Base-by-base conservation (phyloP, 192 early-diverging fungal genomes). In the Dissophora globulifera region DNA sequence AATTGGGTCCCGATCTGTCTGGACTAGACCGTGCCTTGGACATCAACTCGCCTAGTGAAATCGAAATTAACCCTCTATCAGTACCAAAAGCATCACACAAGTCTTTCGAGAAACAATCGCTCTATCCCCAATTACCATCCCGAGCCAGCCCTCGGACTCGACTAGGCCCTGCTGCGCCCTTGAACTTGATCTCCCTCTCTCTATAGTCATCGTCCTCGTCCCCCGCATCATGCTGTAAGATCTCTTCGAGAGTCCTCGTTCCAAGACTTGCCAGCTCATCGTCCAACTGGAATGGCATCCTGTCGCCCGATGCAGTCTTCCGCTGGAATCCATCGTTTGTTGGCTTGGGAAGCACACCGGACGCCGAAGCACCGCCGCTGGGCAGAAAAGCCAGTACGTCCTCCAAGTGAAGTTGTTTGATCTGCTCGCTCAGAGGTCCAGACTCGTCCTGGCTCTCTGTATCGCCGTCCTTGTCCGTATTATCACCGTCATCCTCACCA, bases 311-410 rank as follows among this genome's bases (percentile, higher is more conserved):
- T 0, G 52, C 58, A 0, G 63, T 67, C 29, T 52, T 45, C 30
- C 72, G 33, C 31, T 76, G 72, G 12, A 54, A 51, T 4, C 11
- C 23, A 33, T 58, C 45, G 8, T 74, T 27, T 41, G 33, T 38
- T 1, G 51, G 29, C 15, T 46, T 55, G 23, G 31, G 52, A 1
- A 67, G 35, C 13, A 76, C 41, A 7, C 71, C 50, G 0, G 64
- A 76, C 1, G 58, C 64, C 12, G 62, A 53, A 2, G 47, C 9
- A 12, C 71, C 62, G 17, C 61, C 62, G 13, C 64, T 67, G 2
- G 72, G 72, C 38, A 76, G 40, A 19, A 76, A 76, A n/a, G 72
- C 72, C 19, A 76, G 12, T 16, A 62, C 72, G 35, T 76, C 72
- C 12, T 67, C 72, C 23, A 76, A 27, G 38, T 76, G 63, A 2